Percentiles rank a stretch among this genome's conserved stretches.
Evolutionary conservation across 805 yeast genomes (phyloP).

Genomic region (Ogataea allantospora): DNA sequence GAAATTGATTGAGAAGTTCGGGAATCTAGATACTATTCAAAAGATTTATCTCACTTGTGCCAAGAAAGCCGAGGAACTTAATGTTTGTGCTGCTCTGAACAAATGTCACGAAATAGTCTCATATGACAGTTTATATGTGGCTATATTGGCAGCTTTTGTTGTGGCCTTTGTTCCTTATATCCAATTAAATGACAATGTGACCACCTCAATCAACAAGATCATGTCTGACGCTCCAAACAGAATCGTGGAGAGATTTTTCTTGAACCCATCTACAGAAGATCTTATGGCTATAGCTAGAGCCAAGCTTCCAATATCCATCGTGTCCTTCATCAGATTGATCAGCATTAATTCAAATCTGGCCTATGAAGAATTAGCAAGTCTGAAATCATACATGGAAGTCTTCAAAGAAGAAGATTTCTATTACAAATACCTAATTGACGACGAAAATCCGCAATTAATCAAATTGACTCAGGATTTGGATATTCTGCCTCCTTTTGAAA

Average conservation of each 20-base stretch:
- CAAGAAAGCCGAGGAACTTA: slow-evolving; percentile 36
- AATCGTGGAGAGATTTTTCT: slow-evolving; percentile 45
- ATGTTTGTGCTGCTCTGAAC: slow-evolving; percentile 46
- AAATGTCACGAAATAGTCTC: slow-evolving; percentile 41
- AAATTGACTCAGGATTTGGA: slow-evolving; percentile 41
- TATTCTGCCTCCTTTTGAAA: slow-evolving; percentile 51
- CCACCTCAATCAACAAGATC: slow-evolving; percentile 42
- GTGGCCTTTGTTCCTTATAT: slow-evolving; percentile 48
- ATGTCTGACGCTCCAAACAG: slow-evolving; percentile 45
- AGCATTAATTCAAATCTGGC: slow-evolving; percentile 69
- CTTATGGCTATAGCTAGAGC: slow-evolving; percentile 58
- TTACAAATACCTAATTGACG: slow-evolving; percentile 45
- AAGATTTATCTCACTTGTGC: slow-evolving; percentile 37
- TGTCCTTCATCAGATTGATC: slow-evolving; percentile 59
- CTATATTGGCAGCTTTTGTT: slow-evolving; percentile 46
- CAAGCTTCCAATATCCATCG: slow-evolving; percentile 66
- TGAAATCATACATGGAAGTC: slow-evolving; percentile 61
- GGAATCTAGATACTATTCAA: slow-evolving; percentile 23
- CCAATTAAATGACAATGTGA: slow-evolving; percentile 43
- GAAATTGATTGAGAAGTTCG: slow-evolving; percentile 21
- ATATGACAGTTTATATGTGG: slow-evolving; percentile 51
- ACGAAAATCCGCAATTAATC: slow-evolving; percentile 50
- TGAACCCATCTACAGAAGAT: slow-evolving; percentile 41
- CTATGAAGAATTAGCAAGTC: slow-evolving; percentile 52
- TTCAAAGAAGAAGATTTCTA: slow-evolving; percentile 41